phyloP scores from a whole-genome alignment of 192 early-diverging fungal genomes.

The Backusella circina region DNA sequence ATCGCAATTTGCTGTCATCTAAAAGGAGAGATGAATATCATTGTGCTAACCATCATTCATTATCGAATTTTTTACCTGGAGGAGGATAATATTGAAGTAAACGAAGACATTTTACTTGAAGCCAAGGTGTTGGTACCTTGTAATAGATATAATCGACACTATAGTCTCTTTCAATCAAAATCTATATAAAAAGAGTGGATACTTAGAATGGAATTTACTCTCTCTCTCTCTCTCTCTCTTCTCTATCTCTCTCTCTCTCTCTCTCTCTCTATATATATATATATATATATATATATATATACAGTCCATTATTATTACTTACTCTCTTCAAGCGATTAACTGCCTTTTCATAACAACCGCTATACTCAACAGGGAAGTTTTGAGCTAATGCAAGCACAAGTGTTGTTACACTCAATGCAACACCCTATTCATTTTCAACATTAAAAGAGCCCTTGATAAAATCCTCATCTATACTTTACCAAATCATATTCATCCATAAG shows the following conservation, averaged over 20 bases:
- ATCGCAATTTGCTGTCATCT: constrained; percentile 54
- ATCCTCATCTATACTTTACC: constrained; percentile 41
- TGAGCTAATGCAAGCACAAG: constrained; percentile 91
- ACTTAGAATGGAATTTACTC: not conserved
- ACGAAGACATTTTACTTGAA: constrained; percentile 93
- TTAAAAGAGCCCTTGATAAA: too few relatives aligned
- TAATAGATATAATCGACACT: constrained; percentile 92
- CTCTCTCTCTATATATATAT: too few relatives aligned
- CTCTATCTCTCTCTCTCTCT: not conserved
- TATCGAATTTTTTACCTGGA: constrained; percentile 47
- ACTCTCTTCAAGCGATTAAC: constrained; percentile 78
- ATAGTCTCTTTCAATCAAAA: constrained; percentile 84
- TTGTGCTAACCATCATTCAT: not conserved
- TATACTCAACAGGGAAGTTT: constrained; percentile 79
- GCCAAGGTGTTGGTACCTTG: constrained; percentile 96
- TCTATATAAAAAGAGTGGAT: constrained; percentile 35
- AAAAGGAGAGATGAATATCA: constrained; percentile 6
- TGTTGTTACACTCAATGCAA: constrained; percentile 77
- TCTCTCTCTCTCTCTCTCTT: not conserved
- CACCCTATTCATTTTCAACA: constrained; percentile 61
- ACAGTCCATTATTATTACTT: too few relatives aligned
- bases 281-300: too few relatives aligned
- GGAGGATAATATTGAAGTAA: constrained; percentile 95
- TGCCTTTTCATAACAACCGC: constrained; percentile 72
- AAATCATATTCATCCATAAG: constrained; percentile 89